Conservation (phyloP, 106 monocot species). For the Iris macrosiphon region DNA sequence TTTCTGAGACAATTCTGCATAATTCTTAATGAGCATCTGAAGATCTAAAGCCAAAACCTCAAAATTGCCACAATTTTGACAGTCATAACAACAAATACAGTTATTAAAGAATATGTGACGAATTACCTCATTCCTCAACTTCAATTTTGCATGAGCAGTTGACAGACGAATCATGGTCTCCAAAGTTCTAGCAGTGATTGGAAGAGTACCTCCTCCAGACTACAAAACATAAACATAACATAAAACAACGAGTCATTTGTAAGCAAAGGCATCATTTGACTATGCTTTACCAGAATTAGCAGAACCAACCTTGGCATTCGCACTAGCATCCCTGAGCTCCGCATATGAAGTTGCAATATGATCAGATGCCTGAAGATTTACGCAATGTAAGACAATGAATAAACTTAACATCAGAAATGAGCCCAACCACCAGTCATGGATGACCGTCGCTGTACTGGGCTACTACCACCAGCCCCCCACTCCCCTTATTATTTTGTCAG, state of each 20-base stretch:
- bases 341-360: slow-evolving; percentile 96
- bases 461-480: too few relatives aligned
- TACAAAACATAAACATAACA: slow-evolving; percentile 12
- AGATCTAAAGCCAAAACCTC: too few relatives aligned
- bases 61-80: too few relatives aligned
- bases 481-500: too few relatives aligned
- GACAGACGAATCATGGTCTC: slow-evolving; percentile 98
- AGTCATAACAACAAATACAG: too few relatives aligned
- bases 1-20: too few relatives aligned
- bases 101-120: not conserved
- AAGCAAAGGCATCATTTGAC: not conserved
- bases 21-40: too few relatives aligned
- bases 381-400: too few relatives aligned
- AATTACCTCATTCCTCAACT: slow-evolving; percentile 85
- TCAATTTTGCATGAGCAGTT: slow-evolving; percentile 97
- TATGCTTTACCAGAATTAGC: not conserved
- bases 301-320: slow-evolving; percentile 70
- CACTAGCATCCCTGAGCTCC: slow-evolving; percentile 82
- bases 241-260: too few relatives aligned
- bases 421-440: not conserved
- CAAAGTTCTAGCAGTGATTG: slow-evolving; percentile 95
- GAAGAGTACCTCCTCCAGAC: slow-evolving; percentile 97
- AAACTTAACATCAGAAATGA: not conserved
- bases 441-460: too few relatives aligned
- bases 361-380: slow-evolving; percentile 75